Conservation (phyloP, 257 asterid genomes). For the Jacaranda mimosifolia region DNA sequence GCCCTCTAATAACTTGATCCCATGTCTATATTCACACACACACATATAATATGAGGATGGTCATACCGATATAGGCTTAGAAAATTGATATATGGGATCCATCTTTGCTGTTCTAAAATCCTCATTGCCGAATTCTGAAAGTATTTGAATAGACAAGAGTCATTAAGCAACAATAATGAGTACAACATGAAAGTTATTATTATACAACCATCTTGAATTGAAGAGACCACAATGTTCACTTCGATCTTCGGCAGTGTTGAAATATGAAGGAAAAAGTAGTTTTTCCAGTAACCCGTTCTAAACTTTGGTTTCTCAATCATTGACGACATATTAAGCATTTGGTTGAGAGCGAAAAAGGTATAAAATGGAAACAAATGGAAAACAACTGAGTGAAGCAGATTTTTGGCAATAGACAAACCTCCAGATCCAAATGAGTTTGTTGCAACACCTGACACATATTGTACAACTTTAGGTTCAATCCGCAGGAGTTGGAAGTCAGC, state of each 20-base stretch:
- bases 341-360: background rate
- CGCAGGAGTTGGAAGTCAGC: constrained; percentile 84
- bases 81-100: constrained; percentile 85
- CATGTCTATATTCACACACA: background rate
- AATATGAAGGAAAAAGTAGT: constrained; percentile 1
- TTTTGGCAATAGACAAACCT: constrained; percentile 55
- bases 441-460: constrained; percentile 76
- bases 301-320: background rate
- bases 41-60: constrained; percentile 8
- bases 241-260: background rate
- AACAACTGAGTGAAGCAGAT: background rate
- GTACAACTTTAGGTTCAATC: constrained; percentile 77
- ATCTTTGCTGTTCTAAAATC: constrained; percentile 71
- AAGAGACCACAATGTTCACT: constrained; percentile 12
- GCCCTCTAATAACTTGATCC: background rate
- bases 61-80: constrained; percentile 78
- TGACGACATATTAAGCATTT: background rate
- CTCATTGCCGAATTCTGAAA: constrained; percentile 73
- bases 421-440: constrained; percentile 75
- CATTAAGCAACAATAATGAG: constrained; percentile 14
- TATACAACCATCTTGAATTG: constrained; percentile 5
- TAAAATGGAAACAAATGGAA: background rate
- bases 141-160: constrained; percentile 32
- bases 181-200: constrained; percentile 6
- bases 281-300: background rate